Percentiles rank a stretch among this genome's conserved stretches.
phyloP scores from a whole-genome alignment of 441 rosid genomes.

The Croton laevigatus region DNA sequence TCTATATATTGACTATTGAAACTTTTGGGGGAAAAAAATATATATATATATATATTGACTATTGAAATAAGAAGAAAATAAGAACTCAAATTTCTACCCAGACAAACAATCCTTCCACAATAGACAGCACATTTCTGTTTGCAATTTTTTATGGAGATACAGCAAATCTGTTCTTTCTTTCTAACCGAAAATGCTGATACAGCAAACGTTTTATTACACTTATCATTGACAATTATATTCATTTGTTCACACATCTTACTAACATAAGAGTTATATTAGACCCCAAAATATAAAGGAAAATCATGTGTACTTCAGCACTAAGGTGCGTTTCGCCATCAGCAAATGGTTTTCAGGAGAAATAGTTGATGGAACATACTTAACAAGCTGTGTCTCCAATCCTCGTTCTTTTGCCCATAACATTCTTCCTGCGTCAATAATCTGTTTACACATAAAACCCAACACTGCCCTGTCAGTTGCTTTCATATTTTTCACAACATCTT shows the following conservation, averaged over 20 bases:
- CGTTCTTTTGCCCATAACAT: conserved; percentile 57
- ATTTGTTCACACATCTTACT: neutral
- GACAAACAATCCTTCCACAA: neutral
- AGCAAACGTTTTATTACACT: neutral
- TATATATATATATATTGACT: too few relatives aligned
- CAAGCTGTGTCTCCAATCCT: conserved; percentile 49
- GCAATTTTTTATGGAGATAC: neutral
- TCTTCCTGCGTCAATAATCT: conserved; percentile 78
- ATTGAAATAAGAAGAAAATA: too few relatives aligned
- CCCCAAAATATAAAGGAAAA: neutral
- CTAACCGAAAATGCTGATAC: neutral
- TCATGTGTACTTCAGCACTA: neutral
- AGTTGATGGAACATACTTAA: conserved; percentile 64
- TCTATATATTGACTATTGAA: too few relatives aligned
- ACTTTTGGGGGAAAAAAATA: too few relatives aligned
- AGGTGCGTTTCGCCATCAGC: conserved; percentile 41
- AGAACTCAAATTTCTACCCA: too few relatives aligned
- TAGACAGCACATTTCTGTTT: neutral
- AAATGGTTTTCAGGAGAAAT: conserved; percentile 82
- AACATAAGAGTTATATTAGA: neutral
- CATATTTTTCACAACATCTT: conserved; percentile 59
- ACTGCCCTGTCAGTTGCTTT: conserved; percentile 63
- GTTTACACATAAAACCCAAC: conserved; percentile 85
- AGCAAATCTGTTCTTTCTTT: neutral
- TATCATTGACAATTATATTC: neutral